Base-by-base conservation (phyloP, 805 yeast genomes). In the Lipomyces lipofer region DNA sequence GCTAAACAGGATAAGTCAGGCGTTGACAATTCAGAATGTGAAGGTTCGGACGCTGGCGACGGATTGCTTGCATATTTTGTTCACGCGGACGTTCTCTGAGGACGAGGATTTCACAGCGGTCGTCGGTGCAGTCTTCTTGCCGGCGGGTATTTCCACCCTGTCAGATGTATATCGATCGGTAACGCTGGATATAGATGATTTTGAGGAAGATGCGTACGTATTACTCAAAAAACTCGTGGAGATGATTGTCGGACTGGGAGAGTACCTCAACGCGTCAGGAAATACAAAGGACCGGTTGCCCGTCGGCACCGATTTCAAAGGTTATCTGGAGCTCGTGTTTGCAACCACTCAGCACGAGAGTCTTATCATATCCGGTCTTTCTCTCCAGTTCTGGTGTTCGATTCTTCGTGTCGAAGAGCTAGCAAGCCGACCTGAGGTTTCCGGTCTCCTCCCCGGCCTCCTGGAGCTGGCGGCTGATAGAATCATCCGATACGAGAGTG, bases 301-400 rank as follows among this genome's bases (percentile, higher is more conserved):
- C 44, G 79, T 78, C 21, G 70, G 75, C 19, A 75, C 86, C 1
- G 95, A 88, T 66, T 73, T 87, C 5, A 76, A 76, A 28, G 81
- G 79, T 47, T 94, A 88, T 67, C 76, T 90, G 59, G 78, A 79
- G 52, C 77, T 94, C 21, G 89, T 94, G 4, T 73, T 94, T 42
- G 79, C 83, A 43, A 88, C 97, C 1, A 87, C 96, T 0, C 79
- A 77, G 64, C 94, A 89, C 66, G 86, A 88, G 24, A 87, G 96
- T 64, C 76, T 94, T 52, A 85, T 92, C n/a, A 84, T 92, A 2
- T 85, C 96, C 47, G 96, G 97, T 0, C 76, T 94, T 15, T 87
- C 97, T 0, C 72, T 94, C 49, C 96, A 90, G 67, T 86, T 94
- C 73, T 95, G 99, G 99, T 89, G 95, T 57, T 81, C 92, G 1